Conservation (phyloP, 257 asterid genomes). For the Catharanthus roseus region DNA sequence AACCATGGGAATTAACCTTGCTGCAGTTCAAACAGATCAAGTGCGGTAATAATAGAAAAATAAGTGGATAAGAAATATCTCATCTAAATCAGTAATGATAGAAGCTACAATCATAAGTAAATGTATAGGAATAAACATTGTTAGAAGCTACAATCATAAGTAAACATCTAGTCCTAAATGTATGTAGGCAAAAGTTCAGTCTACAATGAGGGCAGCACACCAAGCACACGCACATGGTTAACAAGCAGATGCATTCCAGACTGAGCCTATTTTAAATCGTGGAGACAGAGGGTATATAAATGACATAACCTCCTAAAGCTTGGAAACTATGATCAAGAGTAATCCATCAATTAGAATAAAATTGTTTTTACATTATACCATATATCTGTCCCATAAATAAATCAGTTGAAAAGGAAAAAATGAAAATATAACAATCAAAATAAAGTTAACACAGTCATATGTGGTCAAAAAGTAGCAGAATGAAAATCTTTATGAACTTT, state of each 20-base stretch:
- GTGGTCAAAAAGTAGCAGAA: too few species aligned
- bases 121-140: not conserved
- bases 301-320: not conserved
- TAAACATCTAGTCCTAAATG: not conserved
- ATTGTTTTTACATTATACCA: too few species aligned
- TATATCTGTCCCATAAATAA: not conserved
- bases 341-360: too few species aligned
- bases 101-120: not conserved
- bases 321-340: not conserved
- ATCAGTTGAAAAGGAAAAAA: not conserved
- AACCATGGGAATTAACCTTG: not conserved
- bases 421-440: constrained; percentile 7
- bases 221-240: not conserved
- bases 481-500: not conserved
- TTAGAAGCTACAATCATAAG: not conserved
- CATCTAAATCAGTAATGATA: not conserved
- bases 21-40: not conserved
- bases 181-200: not conserved
- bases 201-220: not conserved
- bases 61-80: not conserved
- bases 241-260: not conserved
- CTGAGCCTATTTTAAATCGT: not conserved
- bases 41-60: not conserved
- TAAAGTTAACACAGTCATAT: not conserved
- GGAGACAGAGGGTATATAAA: not conserved